Conservation (phyloP, 345 rosid genomes). For the Gossypium australe region DNA sequence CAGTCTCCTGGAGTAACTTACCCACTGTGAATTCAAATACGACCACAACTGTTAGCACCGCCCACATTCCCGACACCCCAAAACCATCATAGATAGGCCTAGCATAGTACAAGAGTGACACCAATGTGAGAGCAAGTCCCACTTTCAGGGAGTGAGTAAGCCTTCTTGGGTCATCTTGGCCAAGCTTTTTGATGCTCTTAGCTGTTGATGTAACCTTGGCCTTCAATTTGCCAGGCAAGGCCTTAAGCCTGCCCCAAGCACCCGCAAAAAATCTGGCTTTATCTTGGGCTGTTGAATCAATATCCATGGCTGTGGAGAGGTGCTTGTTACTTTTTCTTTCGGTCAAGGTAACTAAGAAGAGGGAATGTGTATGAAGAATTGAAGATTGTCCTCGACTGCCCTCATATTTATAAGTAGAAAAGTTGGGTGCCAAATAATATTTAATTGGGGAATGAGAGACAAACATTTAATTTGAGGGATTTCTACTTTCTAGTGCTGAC, state of each 20-base stretch:
- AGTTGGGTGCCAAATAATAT: slow-evolving; percentile 2
- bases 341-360: slow-evolving; percentile 5
- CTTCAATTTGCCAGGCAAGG: slow-evolving; percentile 26
- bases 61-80: slow-evolving; percentile 83
- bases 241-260: slow-evolving; percentile 27
- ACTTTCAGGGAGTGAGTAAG: slow-evolving; percentile 70
- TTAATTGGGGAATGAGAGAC: slow-evolving; percentile 24
- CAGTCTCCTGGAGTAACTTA: slow-evolving; percentile 23
- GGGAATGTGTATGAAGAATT: not conserved
- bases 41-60: slow-evolving; percentile 73
- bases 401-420: slow-evolving; percentile 45
- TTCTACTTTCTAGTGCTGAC: slow-evolving; percentile 25
- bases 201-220: slow-evolving; percentile 20
- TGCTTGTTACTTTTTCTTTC: not conserved
- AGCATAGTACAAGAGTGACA: slow-evolving; percentile 56
- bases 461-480: slow-evolving; percentile 17
- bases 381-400: slow-evolving; percentile 4
- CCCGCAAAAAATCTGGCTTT: slow-evolving; percentile 22
- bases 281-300: slow-evolving; percentile 28
- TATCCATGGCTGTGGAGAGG: slow-evolving; percentile 26
- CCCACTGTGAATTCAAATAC: slow-evolving; percentile 80
- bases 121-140: slow-evolving; percentile 72
- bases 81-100: slow-evolving; percentile 63
- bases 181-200: slow-evolving; percentile 38
- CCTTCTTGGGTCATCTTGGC: slow-evolving; percentile 68